Evolutionary conservation across 2,329 filamentous ascomycete species (phyloP), one percentile per base, ranked within the genome.

Genomic region (Thelonectria discophora): DNA sequence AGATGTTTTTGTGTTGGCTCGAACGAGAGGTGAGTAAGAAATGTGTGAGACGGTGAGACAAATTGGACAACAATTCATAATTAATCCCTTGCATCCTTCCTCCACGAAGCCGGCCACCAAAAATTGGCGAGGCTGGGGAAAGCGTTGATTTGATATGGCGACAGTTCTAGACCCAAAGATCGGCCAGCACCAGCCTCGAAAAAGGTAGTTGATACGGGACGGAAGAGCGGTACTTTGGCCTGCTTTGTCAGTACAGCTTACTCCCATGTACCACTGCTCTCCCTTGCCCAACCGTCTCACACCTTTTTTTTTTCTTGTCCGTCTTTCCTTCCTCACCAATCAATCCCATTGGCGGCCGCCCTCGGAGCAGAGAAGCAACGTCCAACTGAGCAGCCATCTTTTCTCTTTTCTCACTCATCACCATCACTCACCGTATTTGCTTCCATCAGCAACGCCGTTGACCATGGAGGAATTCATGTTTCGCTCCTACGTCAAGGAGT

Each of bases 401-500:
- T 50, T 47, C 54, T 43, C 34, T 24, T 49, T 49, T 21, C 30
- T 37, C 47, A 49, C 53, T 43, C 46, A 49, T 46, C 46, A 30
- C 27, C 27, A 30, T 3, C 40, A 32, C 34, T 45, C 46, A 12
- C 11, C 15, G 18, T 11, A 34, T 17, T 45, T 32, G 10, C 18
- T 21, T 9, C 10, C 47, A 34, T 15, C 34, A 18, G 15, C 40
- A 18, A 17, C 49, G 34, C 30, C 13, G 27, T 30, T 30, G 34
- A 52, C 10, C 49, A 87, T 88, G 85, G 85, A 88, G 72, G 82
- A 87, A 67, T 87, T 86, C 71, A 80, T 87, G 74, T 87, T 87
- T 66, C 76, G 77, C 63, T 66, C 74, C 32, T 80, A 82, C 69
- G 78, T 88, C 60, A 70, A 77, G 10, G 73, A 79, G 47, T 87